Conservation (phyloP, 192 early-diverging fungal genomes). For the Coemansia sp. region DNA sequence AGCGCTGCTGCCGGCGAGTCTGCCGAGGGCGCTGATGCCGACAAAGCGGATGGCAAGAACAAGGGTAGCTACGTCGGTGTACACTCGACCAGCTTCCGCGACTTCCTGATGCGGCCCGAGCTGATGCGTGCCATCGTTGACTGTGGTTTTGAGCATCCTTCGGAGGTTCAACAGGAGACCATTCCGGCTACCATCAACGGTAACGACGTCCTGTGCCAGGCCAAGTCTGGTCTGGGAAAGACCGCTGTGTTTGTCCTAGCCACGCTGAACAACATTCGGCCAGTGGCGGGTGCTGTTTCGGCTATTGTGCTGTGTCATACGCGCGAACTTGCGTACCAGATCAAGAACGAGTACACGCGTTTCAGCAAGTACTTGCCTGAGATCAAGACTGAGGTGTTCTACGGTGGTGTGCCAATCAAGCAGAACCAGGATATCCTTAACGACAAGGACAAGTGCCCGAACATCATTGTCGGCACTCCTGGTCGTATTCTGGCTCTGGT, state of each 20-base stretch:
- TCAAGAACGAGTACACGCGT: constrained; percentile 94
- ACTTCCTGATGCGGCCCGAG: constrained; percentile 97
- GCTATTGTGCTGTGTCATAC: constrained; percentile 97
- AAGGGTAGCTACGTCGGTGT: constrained; percentile 98
- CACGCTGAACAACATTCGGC: constrained; percentile 89
- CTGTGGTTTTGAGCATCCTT: constrained; percentile 99
- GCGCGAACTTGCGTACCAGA: constrained; percentile 97
- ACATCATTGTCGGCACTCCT: constrained; percentile 97
- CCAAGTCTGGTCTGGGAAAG: constrained; percentile 98
- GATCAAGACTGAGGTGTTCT: constrained; percentile 90
- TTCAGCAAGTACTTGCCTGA: constrained; percentile 96
- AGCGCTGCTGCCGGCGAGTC: constrained; percentile 46
- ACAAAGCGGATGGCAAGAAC: constrained; percentile 71
- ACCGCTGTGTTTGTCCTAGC: constrained; percentile 97
- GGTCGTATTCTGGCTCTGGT: constrained; percentile 87
- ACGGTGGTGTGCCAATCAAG: constrained; percentile 81
- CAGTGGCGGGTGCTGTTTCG: constrained; percentile 73
- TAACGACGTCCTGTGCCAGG: constrained; percentile 97
- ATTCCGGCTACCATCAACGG: constrained; percentile 96
- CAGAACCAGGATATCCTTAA: constrained; percentile 74
- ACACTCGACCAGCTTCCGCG: constrained; percentile 97
- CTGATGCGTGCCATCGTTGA: constrained; percentile 92
- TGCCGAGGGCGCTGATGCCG: constrained; percentile 46
- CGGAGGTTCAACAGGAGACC: constrained; percentile 98
- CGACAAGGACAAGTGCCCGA: constrained; percentile 87